Percentiles rank a stretch among this genome's conserved stretches.
phyloP scores from a whole-genome alignment of 306 rosid species.

The Quercus alba region DNA sequence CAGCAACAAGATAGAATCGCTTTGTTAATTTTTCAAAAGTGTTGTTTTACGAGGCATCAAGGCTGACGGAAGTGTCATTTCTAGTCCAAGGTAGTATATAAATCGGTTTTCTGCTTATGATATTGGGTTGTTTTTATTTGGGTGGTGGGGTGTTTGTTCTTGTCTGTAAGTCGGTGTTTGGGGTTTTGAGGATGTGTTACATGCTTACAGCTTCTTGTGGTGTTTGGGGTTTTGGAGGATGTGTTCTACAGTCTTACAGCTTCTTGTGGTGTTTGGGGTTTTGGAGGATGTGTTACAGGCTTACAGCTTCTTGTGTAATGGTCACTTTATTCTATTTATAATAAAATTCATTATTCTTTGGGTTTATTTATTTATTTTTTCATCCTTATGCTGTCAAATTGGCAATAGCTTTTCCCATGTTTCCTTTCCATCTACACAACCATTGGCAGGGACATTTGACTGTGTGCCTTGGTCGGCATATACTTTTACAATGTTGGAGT shows the following conservation, averaged over 20 bases:
- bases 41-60: constrained; percentile 24
- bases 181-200: constrained; percentile 26
- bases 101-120: constrained; percentile 12
- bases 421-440: too few species aligned
- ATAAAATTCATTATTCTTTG: constrained; percentile 40
- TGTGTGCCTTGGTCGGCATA: too few species aligned
- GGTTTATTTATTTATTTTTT: constrained; percentile 9
- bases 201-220: background rate
- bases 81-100: constrained; percentile 27
- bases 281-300: constrained; percentile 17
- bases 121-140: constrained; percentile 27
- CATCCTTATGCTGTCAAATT: background rate
- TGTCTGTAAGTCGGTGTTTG: constrained; percentile 30
- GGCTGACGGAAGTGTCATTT: constrained; percentile 24
- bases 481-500: too few species aligned
- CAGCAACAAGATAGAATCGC: constrained; percentile 18
- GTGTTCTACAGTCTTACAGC: too few species aligned
- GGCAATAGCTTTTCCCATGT: background rate
- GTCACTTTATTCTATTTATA: constrained; percentile 16
- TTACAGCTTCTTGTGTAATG: constrained; percentile 22
- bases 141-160: constrained; percentile 25
- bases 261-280: constrained; percentile 31
- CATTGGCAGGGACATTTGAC: too few species aligned
- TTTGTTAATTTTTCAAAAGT: constrained; percentile 18
- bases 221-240: constrained; percentile 33